Evolutionary conservation across 78 protist species (phyloP).

Genomic region (Dictyostelium firmibasis): DNA sequence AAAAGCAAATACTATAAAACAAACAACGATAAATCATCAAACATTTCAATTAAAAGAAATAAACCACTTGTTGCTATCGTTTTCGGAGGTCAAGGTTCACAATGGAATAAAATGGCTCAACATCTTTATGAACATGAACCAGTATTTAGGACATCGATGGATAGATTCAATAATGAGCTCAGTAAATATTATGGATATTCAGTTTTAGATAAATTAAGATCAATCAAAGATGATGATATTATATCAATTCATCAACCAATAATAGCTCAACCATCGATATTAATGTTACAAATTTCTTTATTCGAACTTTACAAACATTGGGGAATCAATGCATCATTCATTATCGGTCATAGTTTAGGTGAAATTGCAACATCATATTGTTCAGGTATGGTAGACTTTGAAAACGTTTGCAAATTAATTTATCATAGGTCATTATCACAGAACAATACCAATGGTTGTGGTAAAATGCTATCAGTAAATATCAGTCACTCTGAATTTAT

Average conservation of each 20-base stretch:
- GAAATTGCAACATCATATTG: conserved; percentile 36
- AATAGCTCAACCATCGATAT: conserved; percentile 63
- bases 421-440: conserved; percentile 13
- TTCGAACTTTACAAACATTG: conserved; percentile 12
- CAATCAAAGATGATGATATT: not conserved
- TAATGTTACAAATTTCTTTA: conserved; percentile 55
- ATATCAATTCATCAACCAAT: conserved; percentile 22
- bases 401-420: not conserved
- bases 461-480: conserved; percentile 31
- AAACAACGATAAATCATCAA: not conserved
- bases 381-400: conserved; percentile 14
- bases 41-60: not conserved
- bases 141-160: not conserved
- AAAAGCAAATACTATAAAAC: not conserved
- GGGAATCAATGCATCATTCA: conserved; percentile 41
- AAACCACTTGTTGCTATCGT: conserved; percentile 16
- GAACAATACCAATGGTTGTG: conserved; percentile 28
- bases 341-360: conserved; percentile 76
- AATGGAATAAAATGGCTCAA: conserved; percentile 62
- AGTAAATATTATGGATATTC: conserved; percentile 11
- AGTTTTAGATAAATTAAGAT: conserved; percentile 1
- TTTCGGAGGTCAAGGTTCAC: conserved; percentile 80
- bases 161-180: not conserved
- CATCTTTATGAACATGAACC: conserved; percentile 1
- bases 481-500: not conserved